These are phyloP conservation scores for Alisma plantagoaquatica DNA, from an alignment of 106 monocot genomes.

Conservation along the genomic window DNA sequence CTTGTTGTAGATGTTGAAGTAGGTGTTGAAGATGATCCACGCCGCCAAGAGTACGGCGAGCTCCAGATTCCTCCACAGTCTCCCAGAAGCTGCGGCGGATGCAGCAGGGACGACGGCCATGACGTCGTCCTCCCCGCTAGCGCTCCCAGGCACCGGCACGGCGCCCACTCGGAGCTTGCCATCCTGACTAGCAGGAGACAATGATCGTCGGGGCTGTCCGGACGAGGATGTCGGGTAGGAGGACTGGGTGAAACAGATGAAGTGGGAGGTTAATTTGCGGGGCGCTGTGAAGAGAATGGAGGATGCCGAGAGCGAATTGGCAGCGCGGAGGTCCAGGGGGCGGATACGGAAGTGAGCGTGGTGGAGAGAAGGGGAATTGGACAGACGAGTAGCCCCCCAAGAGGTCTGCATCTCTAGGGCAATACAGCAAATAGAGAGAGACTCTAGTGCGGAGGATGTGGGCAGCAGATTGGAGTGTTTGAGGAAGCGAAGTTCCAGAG, in stretches of 20 bases:
- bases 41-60: constrained; percentile 54
- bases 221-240: too few relatives aligned
- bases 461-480: too few relatives aligned
- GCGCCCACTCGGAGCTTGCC: neutral
- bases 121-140: too few relatives aligned
- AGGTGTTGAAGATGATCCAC: constrained; percentile 72
- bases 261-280: too few relatives aligned
- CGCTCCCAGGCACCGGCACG: constrained; percentile 6
- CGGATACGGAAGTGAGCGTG: neutral
- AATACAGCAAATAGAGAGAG: too few relatives aligned
- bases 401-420: too few relatives aligned
- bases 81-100: neutral
- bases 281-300: neutral
- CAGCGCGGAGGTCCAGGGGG: neutral
- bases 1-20: constrained; percentile 78
- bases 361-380: constrained; percentile 3
- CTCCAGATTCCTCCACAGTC: constrained; percentile 27
- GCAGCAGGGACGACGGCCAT: neutral
- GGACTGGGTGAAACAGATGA: too few relatives aligned
- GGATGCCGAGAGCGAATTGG: neutral
- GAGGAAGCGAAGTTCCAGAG: too few relatives aligned
- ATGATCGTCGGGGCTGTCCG: neutral
- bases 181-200: neutral
- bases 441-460: too few relatives aligned
- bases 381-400: constrained; percentile 10